Conservation (phyloP, 1,284 basidiomycete genomes). For the Cutaneotrichosporon cyanovorans region DNA sequence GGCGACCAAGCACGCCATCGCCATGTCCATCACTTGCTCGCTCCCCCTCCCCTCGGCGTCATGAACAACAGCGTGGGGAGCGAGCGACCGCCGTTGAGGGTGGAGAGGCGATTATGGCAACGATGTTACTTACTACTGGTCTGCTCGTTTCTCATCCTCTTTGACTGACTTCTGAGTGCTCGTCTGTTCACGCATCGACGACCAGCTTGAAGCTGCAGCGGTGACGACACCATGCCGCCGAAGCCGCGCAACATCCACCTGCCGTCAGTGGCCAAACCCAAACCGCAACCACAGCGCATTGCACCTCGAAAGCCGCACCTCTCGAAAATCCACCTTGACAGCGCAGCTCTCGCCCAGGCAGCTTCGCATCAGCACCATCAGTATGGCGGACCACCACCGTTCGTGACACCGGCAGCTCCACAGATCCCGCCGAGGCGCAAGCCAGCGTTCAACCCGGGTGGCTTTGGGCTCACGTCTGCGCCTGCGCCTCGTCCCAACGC, state of each 20-base stretch:
- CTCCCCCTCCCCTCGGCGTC: too few species aligned
- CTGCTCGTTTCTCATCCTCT: too few species aligned
- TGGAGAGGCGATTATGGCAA: too few species aligned
- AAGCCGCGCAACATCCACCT: slow-evolving; percentile 14
- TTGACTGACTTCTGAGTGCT: too few species aligned
- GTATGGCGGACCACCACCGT: slow-evolving; percentile 12
- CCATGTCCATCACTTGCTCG: too few species aligned
- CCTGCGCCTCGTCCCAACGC: slow-evolving; percentile 17
- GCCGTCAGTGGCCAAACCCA: slow-evolving; percentile 9
- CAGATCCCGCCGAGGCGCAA: slow-evolving; percentile 36
- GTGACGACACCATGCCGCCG: slow-evolving; percentile 14
- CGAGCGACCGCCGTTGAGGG: too few species aligned
- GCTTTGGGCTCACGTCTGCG: slow-evolving; percentile 36
- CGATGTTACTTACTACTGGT: too few species aligned
- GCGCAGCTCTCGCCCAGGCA: slow-evolving; percentile 10
- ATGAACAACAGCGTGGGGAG: too few species aligned
- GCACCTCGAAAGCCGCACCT: slow-evolving; percentile 18
- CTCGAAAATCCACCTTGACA: slow-evolving; percentile 18
- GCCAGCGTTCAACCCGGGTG: slow-evolving; percentile 41
- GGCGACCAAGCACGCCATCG: too few species aligned
- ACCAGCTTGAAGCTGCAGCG: too few species aligned
- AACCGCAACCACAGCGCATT: too few species aligned
- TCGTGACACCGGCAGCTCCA: slow-evolving; percentile 28
- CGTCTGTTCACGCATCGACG: too few species aligned
- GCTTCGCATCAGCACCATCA: slow-evolving; percentile 1